Base-by-base conservation (phyloP, 306 rosid species). In the Trifolium dubium region DNA sequence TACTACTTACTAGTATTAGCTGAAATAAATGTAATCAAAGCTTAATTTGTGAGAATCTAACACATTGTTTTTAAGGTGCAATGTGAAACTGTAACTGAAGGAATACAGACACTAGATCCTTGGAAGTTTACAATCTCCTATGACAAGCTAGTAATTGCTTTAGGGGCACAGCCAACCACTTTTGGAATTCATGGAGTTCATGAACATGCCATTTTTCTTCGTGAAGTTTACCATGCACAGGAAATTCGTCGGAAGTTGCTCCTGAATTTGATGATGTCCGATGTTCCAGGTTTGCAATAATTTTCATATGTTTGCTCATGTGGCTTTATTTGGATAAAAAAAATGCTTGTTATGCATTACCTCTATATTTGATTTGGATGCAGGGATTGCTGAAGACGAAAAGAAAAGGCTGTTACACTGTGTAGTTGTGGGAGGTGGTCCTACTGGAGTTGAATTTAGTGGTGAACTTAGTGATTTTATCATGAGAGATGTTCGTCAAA, bases 381-480 rank as follows among this genome's bases (percentile, higher is more conserved):
- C 89, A 94, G 99, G 97, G 39, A 80, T 94, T 56, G 29, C 80
- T 0, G 90, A 88, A 79, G 93, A 83, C 68, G 99, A 94, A 80
- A 94, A 94, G 53, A 37, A 46, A 41, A 85, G 97, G 81, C 92
- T 94, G 67, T 82, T 94, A 64, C 99, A 94, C 63, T 94, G 96
- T 70, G 99, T 94, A 73, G 97, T 94, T 54, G 97, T 94, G 14
- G 99, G 99, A 73, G 99, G 99, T 34, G 99, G 99, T 77, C 99
- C 97, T 31, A 94, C 99, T 1, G 99, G 97, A 77, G 99, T 94
- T 35, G 99, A 94, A 78, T 94, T 94, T 87, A 94, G 99, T 29
- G 97, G 99, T 51, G 99, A 94, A 82, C 96, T 94, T 41, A 92
- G 97, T 88, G 99, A 94, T 79, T 94, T 92, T 81, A 94, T 92